Base-by-base conservation (phyloP, 179 eudicot genomes). In the Silene noctiflora region DNA sequence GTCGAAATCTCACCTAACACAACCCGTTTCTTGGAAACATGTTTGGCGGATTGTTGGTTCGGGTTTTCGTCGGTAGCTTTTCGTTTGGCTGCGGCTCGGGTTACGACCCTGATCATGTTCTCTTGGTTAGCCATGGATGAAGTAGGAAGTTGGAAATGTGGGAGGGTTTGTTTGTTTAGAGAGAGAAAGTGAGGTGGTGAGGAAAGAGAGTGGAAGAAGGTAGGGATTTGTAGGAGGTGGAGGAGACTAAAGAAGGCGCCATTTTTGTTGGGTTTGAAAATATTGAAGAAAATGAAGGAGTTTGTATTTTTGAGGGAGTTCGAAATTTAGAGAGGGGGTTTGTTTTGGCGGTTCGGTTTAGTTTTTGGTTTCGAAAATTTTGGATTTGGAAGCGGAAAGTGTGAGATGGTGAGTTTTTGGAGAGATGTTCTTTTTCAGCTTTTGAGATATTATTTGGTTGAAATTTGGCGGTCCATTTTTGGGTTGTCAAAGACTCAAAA, bases 91-190 rank as follows among this genome's bases (percentile, higher is more conserved):
- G 88, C 75, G 48, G 88, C 75, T 48, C 97, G 81, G 0, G 97
- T 94, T 20, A 92, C 84, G 65, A 73, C 76, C 19, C 53, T 39
- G 71, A 77, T 80, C 75, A 77, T 81, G 76, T 90, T 92, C 85
- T 92, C 96, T 79, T 87, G 80, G 33, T 87, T 86, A 20, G 90
- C 91, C 94, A 91, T 89, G 48, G 83, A 3, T 0, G 69, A 16
- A 11, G 24, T 64, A 3, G 21, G 11, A 59, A 29, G n/a, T 3
- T 27, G 58, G 67, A 76, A 3, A 12, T 17, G 24, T 1, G 9
- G 27, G 6, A 35, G 9, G 1, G 10, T 3, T 10, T 20, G 2
- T 1, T 25, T 25, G 17, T 8, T 39, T 48, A 19, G n/a, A 48
- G 73, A 21, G 21, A 66, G 70, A 29, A 33, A 29, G 69, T 25